These are phyloP conservation scores for Sphaerobolus stellatus DNA, from an alignment of 1,284 basidiomycete genomes.

Conservation along the genomic window DNA sequence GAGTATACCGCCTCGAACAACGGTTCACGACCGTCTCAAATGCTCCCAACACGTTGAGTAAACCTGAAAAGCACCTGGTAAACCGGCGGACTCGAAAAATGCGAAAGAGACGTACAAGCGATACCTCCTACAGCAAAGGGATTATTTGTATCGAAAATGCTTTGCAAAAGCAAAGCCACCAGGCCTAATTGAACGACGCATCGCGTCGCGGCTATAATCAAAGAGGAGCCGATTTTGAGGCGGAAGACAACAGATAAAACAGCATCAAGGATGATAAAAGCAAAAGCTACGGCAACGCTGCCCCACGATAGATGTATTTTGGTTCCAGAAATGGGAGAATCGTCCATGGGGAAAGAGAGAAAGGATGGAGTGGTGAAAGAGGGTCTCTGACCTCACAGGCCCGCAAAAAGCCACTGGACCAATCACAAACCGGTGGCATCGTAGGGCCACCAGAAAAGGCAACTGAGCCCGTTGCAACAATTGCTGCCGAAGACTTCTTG, in stretches of 20 bases:
- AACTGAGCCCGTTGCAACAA: no score
- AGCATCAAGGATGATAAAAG: constrained; percentile 70
- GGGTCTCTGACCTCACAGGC: no score
- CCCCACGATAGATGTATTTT: constrained; percentile 51
- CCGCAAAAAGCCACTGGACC: no score
- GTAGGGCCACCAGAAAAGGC: no score
- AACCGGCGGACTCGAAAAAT: neutral
- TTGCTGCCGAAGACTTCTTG: no score
- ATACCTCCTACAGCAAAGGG: constrained; percentile 74
- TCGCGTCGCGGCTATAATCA: constrained; percentile 66
- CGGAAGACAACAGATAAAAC: constrained; percentile 60
- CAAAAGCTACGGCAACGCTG: constrained; percentile 74
- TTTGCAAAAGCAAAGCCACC: constrained; percentile 67
- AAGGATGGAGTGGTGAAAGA: neutral
- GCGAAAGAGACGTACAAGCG: constrained; percentile 51
- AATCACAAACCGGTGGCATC: no score
- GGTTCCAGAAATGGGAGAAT: constrained; percentile 3
- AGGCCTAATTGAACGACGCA: constrained; percentile 75
- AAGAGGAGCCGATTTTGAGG: constrained; percentile 66
- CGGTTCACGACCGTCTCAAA: constrained; percentile 64
- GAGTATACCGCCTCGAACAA: constrained; percentile 65
- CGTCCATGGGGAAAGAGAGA: neutral
- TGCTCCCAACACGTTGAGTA: constrained; percentile 72
- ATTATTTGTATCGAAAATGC: constrained; percentile 72
- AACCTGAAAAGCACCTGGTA: constrained; percentile 35